These are phyloP conservation scores for Leptographium procerum DNA, from an alignment of 2,329 filamentous ascomycete species.

Conservation along the genomic window DNA sequence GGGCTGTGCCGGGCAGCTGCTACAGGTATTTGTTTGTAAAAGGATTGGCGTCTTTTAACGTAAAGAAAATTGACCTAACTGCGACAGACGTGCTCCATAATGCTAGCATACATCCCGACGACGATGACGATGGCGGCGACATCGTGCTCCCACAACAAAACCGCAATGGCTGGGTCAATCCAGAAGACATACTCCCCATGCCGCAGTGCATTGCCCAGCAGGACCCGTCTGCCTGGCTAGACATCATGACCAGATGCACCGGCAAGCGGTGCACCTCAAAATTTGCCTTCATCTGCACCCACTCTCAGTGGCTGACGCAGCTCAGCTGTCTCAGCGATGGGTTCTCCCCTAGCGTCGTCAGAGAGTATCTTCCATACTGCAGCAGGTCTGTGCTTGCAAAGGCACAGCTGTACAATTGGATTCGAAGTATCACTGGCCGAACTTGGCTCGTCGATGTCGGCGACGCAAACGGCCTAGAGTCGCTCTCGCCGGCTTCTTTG, in stretches of 20 bases:
- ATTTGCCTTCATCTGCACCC: background rate
- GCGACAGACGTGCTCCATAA: background rate
- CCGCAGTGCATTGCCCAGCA: slow-evolving; percentile 3
- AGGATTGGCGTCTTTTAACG: background rate
- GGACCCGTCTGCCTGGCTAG: background rate
- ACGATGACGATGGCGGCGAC: background rate
- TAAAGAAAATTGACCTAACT: background rate
- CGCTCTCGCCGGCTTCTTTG: background rate
- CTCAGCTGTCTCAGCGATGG: background rate
- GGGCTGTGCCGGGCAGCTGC: background rate
- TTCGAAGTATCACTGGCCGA: background rate
- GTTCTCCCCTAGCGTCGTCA: background rate
- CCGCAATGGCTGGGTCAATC: slow-evolving; percentile 1
- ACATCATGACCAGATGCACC: background rate
- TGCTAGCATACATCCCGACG: background rate
- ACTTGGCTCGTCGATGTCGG: background rate
- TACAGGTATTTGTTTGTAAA: background rate
- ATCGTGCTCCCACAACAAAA: background rate
- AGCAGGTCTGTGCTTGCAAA: background rate
- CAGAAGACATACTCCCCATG: background rate
- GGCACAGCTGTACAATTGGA: background rate
- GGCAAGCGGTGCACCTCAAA: background rate
- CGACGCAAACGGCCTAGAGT: background rate
- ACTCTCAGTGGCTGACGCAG: background rate
- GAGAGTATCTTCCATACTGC: background rate